These are phyloP conservation scores for Suillus fuscotomentosus DNA, from an alignment of 768 basidiomycete genomes.

Conservation along the genomic window DNA sequence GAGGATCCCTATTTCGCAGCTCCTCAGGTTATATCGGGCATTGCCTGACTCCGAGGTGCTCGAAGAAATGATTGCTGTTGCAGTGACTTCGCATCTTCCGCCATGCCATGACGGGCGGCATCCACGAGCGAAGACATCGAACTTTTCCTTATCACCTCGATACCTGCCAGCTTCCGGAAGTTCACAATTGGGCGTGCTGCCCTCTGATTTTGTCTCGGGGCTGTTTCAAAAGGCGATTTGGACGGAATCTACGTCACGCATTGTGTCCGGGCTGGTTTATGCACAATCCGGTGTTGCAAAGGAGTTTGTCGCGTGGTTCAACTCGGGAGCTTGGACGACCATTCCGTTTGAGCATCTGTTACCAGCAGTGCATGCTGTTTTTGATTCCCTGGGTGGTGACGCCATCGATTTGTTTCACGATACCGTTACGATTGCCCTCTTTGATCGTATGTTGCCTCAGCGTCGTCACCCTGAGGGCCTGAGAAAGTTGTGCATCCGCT, in stretches of 20 bases:
- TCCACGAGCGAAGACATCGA: conserved; percentile 8
- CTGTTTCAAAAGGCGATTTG: conserved; percentile 44
- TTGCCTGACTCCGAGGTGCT: conserved; percentile 37
- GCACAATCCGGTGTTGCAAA: background rate
- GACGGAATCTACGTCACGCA: conserved; percentile 42
- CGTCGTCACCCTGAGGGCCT: background rate
- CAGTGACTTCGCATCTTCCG: conserved; percentile 36
- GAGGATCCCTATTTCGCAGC: conserved; percentile 31
- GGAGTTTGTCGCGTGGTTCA: conserved; percentile 36
- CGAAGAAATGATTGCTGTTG: conserved; percentile 47
- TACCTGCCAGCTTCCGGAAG: background rate
- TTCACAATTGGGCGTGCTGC: conserved; percentile 9
- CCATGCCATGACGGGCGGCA: conserved; percentile 24
- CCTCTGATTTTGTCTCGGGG: conserved; percentile 25
- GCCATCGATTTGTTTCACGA: conserved; percentile 18
- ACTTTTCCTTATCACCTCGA: conserved; percentile 4
- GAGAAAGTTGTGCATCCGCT: conserved; percentile 15
- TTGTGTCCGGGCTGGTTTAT: conserved; percentile 47
- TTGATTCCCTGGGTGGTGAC: conserved; percentile 37
- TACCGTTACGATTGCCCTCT: conserved; percentile 18
- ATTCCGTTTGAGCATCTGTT: conserved; percentile 29
- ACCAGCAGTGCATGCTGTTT: conserved; percentile 42
- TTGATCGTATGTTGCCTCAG: conserved; percentile 23
- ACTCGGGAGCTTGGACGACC: conserved; percentile 23
- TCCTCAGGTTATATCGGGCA: conserved; percentile 36